phyloP scores from a whole-genome alignment of 768 basidiomycete species.

The Hebeloma cylindrosporum region DNA sequence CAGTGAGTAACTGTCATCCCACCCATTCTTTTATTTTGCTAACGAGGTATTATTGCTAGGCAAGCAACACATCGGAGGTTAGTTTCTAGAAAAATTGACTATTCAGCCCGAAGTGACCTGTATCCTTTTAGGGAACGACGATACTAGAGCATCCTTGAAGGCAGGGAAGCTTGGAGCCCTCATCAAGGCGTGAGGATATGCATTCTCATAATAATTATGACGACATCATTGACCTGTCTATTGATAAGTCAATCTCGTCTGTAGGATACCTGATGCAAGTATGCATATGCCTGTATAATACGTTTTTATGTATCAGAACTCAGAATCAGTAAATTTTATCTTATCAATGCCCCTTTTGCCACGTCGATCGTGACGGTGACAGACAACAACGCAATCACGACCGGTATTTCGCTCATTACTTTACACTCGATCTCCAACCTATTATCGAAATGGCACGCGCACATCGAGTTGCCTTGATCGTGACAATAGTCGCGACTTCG shows the following conservation, averaged over 20 bases:
- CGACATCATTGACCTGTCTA: too few relatives aligned
- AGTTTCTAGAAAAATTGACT: constrained; percentile 8
- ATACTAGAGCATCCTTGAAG: constrained; percentile 31
- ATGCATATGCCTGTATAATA: not conserved
- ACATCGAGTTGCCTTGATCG: constrained; percentile 49
- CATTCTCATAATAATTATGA: not conserved
- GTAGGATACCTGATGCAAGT: not conserved
- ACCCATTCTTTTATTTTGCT: not conserved
- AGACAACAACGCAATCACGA: not conserved
- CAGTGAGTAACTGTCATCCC: constrained; percentile 41
- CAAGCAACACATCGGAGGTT: constrained; percentile 57
- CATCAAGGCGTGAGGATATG: constrained; percentile 30
- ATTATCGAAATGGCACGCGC: constrained; percentile 56
- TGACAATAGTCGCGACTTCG: constrained; percentile 40
- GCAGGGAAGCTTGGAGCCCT: constrained; percentile 29
- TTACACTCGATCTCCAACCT: constrained; percentile 5
- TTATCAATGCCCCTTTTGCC: constrained; percentile 14
- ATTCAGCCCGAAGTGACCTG: not conserved
- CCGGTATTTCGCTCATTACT: not conserved
- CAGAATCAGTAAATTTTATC: not conserved
- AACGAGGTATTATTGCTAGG: constrained; percentile 29
- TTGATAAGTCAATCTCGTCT: constrained; percentile 7
- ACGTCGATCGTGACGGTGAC: constrained; percentile 11
- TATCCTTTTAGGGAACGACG: constrained; percentile 38
- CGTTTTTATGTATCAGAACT: not conserved